Percentiles rank a stretch among this genome's conserved stretches.
phyloP scores from a whole-genome alignment of 441 rosid genomes.

The Croton setiger region DNA sequence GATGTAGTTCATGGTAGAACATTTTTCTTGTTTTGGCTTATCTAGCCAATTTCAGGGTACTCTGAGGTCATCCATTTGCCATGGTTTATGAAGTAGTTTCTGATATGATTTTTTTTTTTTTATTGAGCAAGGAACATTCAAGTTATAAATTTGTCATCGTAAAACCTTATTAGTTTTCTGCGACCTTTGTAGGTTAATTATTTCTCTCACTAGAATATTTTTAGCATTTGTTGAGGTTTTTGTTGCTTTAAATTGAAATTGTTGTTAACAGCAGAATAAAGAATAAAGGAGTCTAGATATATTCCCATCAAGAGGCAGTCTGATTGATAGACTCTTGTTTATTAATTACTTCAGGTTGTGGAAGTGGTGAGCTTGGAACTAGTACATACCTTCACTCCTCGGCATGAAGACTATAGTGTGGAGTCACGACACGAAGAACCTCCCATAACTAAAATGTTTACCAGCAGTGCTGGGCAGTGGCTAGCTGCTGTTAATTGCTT shows the following conservation, averaged over 20 bases:
- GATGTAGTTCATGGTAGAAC: background rate
- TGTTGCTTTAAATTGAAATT: background rate
- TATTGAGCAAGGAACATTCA: background rate
- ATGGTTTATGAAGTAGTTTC: background rate
- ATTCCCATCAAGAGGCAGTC: background rate
- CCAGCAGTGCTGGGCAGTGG: slow-evolving; percentile 87
- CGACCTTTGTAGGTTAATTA: background rate
- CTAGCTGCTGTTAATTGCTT: slow-evolving; percentile 88
- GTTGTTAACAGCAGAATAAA: background rate
- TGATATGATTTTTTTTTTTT: background rate
- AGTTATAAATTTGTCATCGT: background rate
- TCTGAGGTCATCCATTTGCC: background rate
- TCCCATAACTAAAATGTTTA: slow-evolving; percentile 81
- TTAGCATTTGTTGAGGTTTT: background rate
- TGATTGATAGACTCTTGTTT: background rate
- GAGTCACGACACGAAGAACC: slow-evolving; percentile 54
- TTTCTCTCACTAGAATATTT: background rate
- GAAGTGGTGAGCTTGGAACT: slow-evolving; percentile 58
- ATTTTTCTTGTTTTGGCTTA: background rate
- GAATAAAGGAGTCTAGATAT: background rate
- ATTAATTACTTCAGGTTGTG: slow-evolving; percentile 43
- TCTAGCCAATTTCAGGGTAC: background rate
- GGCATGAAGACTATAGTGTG: slow-evolving; percentile 42
- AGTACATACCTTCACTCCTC: slow-evolving; percentile 63
- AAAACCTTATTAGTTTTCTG: background rate